Evolutionary conservation across 768 basidiomycete genomes (phyloP), one percentile per base, ranked within the genome.

Genomic region (Boletus sp.): DNA sequence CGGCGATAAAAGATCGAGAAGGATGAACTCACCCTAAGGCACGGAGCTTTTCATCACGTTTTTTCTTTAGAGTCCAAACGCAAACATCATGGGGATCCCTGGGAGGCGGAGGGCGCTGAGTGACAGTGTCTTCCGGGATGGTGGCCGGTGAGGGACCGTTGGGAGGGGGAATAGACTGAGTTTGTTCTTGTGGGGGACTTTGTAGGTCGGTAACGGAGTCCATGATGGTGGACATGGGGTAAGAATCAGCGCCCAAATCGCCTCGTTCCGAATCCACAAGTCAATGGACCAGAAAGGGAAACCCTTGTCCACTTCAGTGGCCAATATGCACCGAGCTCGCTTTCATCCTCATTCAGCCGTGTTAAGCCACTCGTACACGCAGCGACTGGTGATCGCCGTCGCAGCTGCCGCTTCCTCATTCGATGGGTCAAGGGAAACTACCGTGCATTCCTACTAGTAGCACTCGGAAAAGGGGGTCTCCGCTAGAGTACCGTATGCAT

Each of bases 151-250:
- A 24, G n/a, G 35, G n/a, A 18, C 37, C 41, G 5, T 9, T 10
- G 4, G 64, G 12, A 30, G 18, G 17, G 14, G 45, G 10, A 7
- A 33, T 47, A 35, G 30, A 7, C 37, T 44, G 55, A 15, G 17
- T 40, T 45, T 35, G 47, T 28, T 41, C 49, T 15, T 47, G 58
- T 12, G 42, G 47, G 40, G 36, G 14, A n/a, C 0, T 36, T 39
- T 46, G 46, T 4, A 28, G 15, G 42, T 36, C 30, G n/a, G 24
- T 14, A 15, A 28, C 5, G 9, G 30, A 3, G 24, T 50, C 42
- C 49, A 54, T 65, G 64, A 55, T 63, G 64, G 64, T 65, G 61
- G 64, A 55, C 32, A 49, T n/a, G 29, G 52, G 51, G 52, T 15
- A 56, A 56, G 52, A 32, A 33, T 33, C 33, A 33, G 33, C 33